Evolutionary conservation across 306 rosid species (phyloP), one percentile per base, ranked within the genome.

Genomic region (Luffa aegyptiaca): DNA sequence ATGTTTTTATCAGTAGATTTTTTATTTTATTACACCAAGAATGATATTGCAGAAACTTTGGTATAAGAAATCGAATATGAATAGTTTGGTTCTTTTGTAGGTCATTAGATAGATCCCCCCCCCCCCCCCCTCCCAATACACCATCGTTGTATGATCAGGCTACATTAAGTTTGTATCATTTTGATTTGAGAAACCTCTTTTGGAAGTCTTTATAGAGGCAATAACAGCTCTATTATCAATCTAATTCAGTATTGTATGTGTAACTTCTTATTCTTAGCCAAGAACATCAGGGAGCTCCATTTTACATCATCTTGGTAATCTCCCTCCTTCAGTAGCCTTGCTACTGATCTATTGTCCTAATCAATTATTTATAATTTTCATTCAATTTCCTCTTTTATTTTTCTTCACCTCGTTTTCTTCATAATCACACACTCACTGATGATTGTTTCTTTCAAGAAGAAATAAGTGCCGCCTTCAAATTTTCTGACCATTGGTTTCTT

Each of bases 141-240:
- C 5, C 4, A 72, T 14, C 77, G 21, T 46, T 72, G 41, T 48
- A 48, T 20, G 4, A 70, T 44, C 36, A 20, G 14, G 74, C 26
- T 8, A 39, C 35, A 10, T 18, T 41, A 68, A 68, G 77, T 72
- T 26, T 14, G 77, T 72, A 72, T 26, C 59, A 72, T 48, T 72
- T 72, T 48, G 77, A 48, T 72, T 46, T 48, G 77, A 72, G 36
- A 46, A 48, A 72, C 44, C 39, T 31, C 77, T 70, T 70, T 45
- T 72, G 57, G 59, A 14, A 26, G 77, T 44, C 42, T 21, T 72
- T 72, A 72, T 48, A 72, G 44, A 31, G 59, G 77, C 77, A 72
- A 46, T 26, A 72, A 72, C 77, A 31, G 13, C 59, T 72, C 77
- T 72, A 68, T 45, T 68, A 10, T 37, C 12, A 65, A 17, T 17